Base-by-base conservation (phyloP, 1,139 yeast species). In the Candida sanyaensis region DNA sequence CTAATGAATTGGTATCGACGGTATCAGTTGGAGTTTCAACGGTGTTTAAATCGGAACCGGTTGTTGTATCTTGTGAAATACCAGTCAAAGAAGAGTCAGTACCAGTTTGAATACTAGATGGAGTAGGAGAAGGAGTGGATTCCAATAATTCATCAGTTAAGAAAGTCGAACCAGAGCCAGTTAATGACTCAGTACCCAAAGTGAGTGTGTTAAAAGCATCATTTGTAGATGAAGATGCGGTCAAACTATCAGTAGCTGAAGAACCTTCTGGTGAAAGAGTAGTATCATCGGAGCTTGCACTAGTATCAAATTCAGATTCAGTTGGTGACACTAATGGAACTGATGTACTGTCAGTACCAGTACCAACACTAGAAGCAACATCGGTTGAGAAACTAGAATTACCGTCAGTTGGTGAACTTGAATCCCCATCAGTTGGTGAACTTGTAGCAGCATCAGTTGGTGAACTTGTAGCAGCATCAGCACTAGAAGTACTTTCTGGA, bases 1-100 rank as follows among this genome's bases (percentile, higher is more conserved):
- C 24, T 17, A 46, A 6, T 37, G 47, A 33, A 29, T 43, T 31
- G 38, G 55, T 37, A 29, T 43, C 36, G 17, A 10, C 32, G 26
- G 43, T 32, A 32, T 11, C 21, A 34, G 26, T n/a, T 42, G 28
- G 6, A 26, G 28, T 26, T 6, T 6, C 28, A 26, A 26, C 28
- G 9, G 28, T 11, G 39, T 36, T 5, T 17, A 10, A 29, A 29
- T 11, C 32, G 10, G 36, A n/a, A 12, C 21, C 36, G 12, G 36
- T 32, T 17, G 21, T 17, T 6, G 21, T 32, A 17, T 31, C 33
- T 31, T 31, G 33, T 31, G n/a, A 31, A 34, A 27, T 4, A 12
- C 12, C 23, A 12, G 36, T n/a, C 6, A 9, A 21, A 13, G 37
- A 8, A 8, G 27, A 21, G 17, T 11, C n/a, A 21, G 12, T 33